Base-by-base conservation (phyloP, 768 basidiomycete species). In the Trametes cubensis region DNA sequence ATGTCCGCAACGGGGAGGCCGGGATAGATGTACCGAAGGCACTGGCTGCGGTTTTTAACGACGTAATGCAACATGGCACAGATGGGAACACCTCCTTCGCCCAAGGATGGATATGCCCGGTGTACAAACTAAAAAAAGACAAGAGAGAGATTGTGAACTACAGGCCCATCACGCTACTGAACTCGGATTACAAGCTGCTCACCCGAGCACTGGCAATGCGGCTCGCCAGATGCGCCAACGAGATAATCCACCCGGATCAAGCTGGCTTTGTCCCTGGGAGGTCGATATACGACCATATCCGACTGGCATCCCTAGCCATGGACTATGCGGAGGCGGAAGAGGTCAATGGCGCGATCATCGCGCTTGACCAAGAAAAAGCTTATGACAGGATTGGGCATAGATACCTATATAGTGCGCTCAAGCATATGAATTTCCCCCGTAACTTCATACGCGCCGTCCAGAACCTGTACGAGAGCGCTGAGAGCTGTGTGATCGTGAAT, bases 241-340 rank as follows among this genome's bases (percentile, higher is more conserved):
- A 18, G 3, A 38, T 78, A 0, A 67, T 81, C 0, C 76, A 80
- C 59, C 18, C 20, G 1, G 64, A 75, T 63, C 79, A 80, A 62
- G 72, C 78, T 0, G 79, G 79, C 0, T 81, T 81, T 25, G 68
- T 81, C 0, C 69, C 60, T 18, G 72, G 71, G 0, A 18, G 75
- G 11, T 54, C 58, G 0, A 76, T 81, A 2, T 63, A 58, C 0
- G 70, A 80, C 68, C 76, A 77, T 0, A 76, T 70, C 0, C 61
- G 62, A 0, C 69, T 78, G 0, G 59, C 70, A 0, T 55, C 73
- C 17, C 51, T 51, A 23, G 64, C 66, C 52, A 58, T 64, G 1
- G 42, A 39, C 6, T 66, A 58, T 23, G 61, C 58, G 3, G 67
- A 68, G n/a, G 38, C 44, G 2, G 23, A 45, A 4, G 62, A 63